These are phyloP conservation scores for Croton setiger DNA, from an alignment of 441 rosid genomes.

Conservation along the genomic window DNA sequence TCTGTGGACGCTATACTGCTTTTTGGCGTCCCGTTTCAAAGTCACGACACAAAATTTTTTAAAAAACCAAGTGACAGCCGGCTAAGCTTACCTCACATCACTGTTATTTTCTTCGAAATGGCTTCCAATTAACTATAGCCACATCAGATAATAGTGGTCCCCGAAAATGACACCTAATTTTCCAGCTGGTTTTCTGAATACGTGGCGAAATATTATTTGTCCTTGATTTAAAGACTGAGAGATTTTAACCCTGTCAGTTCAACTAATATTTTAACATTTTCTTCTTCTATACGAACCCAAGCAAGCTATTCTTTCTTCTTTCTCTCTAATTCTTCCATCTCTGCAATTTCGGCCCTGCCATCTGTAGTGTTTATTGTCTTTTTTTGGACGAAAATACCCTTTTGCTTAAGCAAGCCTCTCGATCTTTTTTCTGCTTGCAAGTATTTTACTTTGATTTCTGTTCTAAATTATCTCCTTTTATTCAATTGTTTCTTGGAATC, in stretches of 20 bases:
- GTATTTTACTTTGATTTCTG: conserved; percentile 5
- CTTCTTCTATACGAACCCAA: conserved; percentile 2
- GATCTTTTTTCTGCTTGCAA: conserved; percentile 20
- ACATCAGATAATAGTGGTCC: neutral
- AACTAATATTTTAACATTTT: conserved; percentile 22
- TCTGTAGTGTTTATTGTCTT: conserved; percentile 2
- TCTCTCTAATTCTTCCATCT: neutral
- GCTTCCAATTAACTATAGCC: conserved; percentile 8
- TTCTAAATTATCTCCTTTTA: neutral
- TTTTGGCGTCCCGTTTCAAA: neutral
- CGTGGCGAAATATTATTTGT: conserved; percentile 22
- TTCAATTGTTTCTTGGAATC: conserved; percentile 10
- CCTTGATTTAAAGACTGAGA: neutral
- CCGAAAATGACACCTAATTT: conserved; percentile 2
- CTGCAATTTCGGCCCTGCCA: conserved; percentile 10
- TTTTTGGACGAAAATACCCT: conserved; percentile 9
- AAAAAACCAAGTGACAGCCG: neutral
- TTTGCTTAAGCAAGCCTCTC: neutral
- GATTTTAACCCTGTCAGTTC: neutral
- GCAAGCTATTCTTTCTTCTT: neutral
- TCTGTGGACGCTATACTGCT: conserved; percentile 1
- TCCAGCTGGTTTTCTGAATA: neutral
- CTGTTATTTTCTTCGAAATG: conserved; percentile 3
- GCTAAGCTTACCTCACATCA: neutral
- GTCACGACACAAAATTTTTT: neutral